These are phyloP conservation scores for Xanthoconium purpureum DNA, from an alignment of 768 basidiomycete genomes.

Conservation along the genomic window DNA sequence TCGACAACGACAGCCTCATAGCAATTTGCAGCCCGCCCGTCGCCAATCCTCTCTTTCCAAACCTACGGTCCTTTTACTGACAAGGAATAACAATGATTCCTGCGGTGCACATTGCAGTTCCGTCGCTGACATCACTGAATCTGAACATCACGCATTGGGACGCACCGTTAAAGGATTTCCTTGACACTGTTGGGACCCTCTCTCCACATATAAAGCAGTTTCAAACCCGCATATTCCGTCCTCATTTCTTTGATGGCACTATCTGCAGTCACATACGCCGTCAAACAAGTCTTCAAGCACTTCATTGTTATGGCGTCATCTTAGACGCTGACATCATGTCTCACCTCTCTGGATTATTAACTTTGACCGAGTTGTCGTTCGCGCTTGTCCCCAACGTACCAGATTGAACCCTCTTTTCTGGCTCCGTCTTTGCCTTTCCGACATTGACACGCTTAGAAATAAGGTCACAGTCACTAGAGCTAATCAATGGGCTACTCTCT, in stretches of 20 bases:
- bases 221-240: neutral
- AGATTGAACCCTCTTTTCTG: neutral
- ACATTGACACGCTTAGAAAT: too few relatives aligned
- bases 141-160: neutral
- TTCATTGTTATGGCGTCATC: neutral
- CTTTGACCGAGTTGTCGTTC: too few relatives aligned
- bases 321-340: too few relatives aligned
- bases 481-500: neutral
- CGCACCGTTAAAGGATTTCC: too few relatives aligned
- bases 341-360: too few relatives aligned
- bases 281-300: neutral
- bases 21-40: too few relatives aligned
- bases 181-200: too few relatives aligned
- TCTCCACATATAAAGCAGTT: too few relatives aligned
- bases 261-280: neutral
- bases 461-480: too few relatives aligned
- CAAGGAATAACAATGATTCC: neutral
- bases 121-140: neutral
- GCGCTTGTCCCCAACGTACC: too few relatives aligned
- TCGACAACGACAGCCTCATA: too few relatives aligned
- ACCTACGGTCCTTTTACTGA: neutral
- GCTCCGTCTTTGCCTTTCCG: neutral
- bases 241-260: neutral
- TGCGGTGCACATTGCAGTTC: neutral
- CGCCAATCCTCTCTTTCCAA: neutral